A percentile compares a stretch with the other conserved stretches of the same genome.
These are phyloP conservation scores for Diaporthe eres DNA, from an alignment of 2,329 filamentous ascomycete species.

Conservation along the genomic window DNA sequence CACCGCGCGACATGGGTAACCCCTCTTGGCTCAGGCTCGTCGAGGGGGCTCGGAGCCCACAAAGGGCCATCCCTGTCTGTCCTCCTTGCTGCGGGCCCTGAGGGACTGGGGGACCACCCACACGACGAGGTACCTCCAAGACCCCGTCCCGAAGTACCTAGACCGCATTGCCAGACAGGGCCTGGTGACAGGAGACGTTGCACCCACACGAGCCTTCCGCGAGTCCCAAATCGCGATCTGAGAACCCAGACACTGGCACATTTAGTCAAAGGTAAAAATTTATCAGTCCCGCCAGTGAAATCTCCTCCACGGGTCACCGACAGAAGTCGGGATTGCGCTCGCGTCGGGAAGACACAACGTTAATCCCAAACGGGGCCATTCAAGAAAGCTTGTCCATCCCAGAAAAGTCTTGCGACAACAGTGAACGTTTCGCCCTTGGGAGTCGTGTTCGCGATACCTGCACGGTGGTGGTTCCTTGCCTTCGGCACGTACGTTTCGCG, in stretches of 20 bases:
- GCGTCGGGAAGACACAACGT: not conserved
- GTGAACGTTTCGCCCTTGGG: not conserved
- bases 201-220: not conserved
- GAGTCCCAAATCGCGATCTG: slow-evolving; percentile 13
- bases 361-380: not conserved
- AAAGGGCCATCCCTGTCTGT: slow-evolving; percentile 1
- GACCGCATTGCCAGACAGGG: slow-evolving; percentile 22
- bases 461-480: not conserved
- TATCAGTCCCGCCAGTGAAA: slow-evolving; percentile 15
- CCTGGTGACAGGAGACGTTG: slow-evolving; percentile 27
- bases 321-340: slow-evolving; percentile 6
- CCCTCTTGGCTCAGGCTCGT: slow-evolving; percentile 11
- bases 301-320: slow-evolving; percentile 10
- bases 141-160: slow-evolving; percentile 23
- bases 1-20: not conserved
- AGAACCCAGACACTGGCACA: slow-evolving; percentile 12
- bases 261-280: slow-evolving; percentile 27
- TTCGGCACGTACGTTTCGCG: not conserved
- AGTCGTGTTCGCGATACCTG: not conserved
- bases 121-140: not conserved
- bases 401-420: not conserved
- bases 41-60: not conserved
- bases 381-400: not conserved
- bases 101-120: not conserved
- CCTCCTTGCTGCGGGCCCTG: slow-evolving; percentile 1